These are phyloP conservation scores for Penicillium capsulatum DNA, from an alignment of 2,329 filamentous ascomycete genomes.

Conservation along the genomic window DNA sequence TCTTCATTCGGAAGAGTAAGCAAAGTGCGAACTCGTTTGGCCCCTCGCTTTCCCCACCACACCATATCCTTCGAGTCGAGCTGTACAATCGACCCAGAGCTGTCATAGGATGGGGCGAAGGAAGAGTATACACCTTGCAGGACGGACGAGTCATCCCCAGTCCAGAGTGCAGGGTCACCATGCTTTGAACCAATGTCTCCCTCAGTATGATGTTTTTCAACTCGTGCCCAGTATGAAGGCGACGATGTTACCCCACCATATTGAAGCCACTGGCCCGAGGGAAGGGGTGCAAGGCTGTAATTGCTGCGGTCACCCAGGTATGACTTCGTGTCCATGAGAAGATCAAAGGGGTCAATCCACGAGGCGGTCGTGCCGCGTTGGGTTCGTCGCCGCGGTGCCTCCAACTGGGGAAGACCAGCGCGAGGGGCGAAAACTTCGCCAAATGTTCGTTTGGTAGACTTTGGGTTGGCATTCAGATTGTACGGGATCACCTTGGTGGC, in stretches of 20 bases:
- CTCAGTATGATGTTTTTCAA: constrained; percentile 31
- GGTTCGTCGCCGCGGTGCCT: constrained; percentile 38
- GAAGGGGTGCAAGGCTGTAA: constrained; percentile 39
- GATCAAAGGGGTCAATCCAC: constrained; percentile 44
- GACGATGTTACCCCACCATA: constrained; percentile 40
- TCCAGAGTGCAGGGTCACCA: constrained; percentile 29
- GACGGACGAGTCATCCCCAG: constrained; percentile 33
- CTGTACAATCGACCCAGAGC: constrained; percentile 42
- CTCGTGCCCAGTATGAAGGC: constrained; percentile 37
- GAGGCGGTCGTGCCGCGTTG: constrained; percentile 30
- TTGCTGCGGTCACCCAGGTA: constrained; percentile 38
- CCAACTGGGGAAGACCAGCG: constrained; percentile 36
- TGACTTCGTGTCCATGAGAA: constrained; percentile 31
- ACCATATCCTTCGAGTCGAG: constrained; percentile 40
- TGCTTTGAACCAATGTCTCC: constrained; percentile 19
- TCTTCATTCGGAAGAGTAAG: constrained; percentile 28
- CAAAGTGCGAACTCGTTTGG: constrained; percentile 36
- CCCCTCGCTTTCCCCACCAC: constrained; percentile 47
- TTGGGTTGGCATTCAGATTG: constrained; percentile 30
- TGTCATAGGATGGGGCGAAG: constrained; percentile 48
- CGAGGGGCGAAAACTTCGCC: constrained; percentile 45
- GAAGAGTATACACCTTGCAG: constrained; percentile 47
- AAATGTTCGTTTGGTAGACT: constrained; percentile 37
- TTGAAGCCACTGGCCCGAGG: constrained; percentile 42
- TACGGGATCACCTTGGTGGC: constrained; percentile 62